Conservation (phyloP, 2,329 filamentous ascomycete species). For the Emergomyces orientalis region DNA sequence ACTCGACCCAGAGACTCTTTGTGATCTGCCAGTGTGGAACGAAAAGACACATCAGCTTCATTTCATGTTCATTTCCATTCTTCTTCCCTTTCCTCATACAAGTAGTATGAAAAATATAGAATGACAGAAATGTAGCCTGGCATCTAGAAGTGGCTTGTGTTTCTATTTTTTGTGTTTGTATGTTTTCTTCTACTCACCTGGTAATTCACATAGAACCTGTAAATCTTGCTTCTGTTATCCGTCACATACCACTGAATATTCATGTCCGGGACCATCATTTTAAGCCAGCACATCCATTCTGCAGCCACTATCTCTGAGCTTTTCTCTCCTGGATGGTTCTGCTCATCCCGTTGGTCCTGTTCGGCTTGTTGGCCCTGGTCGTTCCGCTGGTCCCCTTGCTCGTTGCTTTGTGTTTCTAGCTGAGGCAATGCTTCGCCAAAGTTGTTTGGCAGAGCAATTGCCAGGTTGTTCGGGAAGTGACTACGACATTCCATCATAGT, state of each 20-base stretch:
- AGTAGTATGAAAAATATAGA: background rate
- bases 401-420: background rate
- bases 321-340: background rate
- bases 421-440: background rate
- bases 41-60: conserved; percentile 6
- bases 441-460: background rate
- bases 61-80: background rate
- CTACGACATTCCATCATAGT: background rate
- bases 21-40: background rate
- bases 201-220: conserved; percentile 5
- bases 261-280: conserved; percentile 1
- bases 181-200: background rate
- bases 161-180: background rate
- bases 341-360: background rate
- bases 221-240: background rate
- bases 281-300: background rate
- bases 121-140: background rate
- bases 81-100: background rate
- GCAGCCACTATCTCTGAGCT: background rate
- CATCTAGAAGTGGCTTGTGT: background rate
- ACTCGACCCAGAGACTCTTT: background rate
- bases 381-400: background rate
- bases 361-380: background rate
- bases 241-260: conserved; percentile 5
- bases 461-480: background rate